Base-by-base conservation (phyloP, 108 stramenopile species). In the Mediolabrus comicus region DNA sequence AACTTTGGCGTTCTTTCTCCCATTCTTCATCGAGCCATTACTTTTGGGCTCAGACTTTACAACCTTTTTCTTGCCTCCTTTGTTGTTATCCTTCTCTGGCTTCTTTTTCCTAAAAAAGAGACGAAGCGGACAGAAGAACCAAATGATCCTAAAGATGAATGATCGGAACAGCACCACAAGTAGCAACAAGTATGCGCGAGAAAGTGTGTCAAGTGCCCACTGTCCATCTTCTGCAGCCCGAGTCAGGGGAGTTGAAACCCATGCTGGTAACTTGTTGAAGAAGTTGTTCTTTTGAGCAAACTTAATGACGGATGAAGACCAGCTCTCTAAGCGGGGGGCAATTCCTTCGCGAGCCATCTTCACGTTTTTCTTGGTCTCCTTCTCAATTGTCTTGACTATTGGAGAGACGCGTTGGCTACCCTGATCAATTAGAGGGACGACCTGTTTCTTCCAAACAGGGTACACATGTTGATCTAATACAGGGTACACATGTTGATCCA, bases 41-140 rank as follows among this genome's bases (percentile, higher is more conserved):
- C 17, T n/a, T n/a, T n/a, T n/a, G n/a, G n/a, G 13, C n/a, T 49
- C 46, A 22, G 22, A 6, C 46, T 49, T 49, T 1, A 49, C 46
- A 49, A 22, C 0, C 9, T 49, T 49, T 16, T 3, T 22, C 8
- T 17, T 9, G 19, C 19, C 3, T 7, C 22, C 46, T 24, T 49
- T 8, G 19, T 0, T 60, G 24, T 16, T 33, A 60, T 0, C 22
- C 33, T 60, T 34, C 35, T 69, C 52, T 62, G 33, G 28, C 59
- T 63, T 34, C 32, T 28, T 27, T 55, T 39, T 52, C 54, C 62
- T 13, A 12, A 75, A 32, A 34, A 80, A 59, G 5, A 80, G 11
- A 41, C 79, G 74, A 35, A 80, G 56, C 22, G 79, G 79, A 53
- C 79, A 80, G 38, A 80, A 71, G 68, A 75, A 80, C 79, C 79